Evolutionary conservation across 139 green algal species (phyloP).

Genomic region (Bryopsis sp.): DNA sequence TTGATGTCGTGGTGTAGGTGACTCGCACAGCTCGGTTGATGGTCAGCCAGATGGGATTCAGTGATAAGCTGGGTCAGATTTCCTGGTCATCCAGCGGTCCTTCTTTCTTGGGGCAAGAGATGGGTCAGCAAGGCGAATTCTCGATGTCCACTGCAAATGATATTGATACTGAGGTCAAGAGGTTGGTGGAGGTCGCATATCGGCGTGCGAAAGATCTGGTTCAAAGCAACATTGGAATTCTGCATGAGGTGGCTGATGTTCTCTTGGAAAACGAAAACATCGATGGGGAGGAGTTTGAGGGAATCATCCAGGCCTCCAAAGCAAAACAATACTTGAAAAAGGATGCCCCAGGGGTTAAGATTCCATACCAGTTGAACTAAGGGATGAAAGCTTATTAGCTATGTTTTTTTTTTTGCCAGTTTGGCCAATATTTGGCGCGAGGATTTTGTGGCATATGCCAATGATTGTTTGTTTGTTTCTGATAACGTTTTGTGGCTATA

Average conservation of each 20-base stretch:
- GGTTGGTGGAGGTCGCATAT: constrained; percentile 91
- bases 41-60: constrained; percentile 90
- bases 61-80: constrained; percentile 89
- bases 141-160: constrained; percentile 71
- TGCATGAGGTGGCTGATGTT: constrained; percentile 83
- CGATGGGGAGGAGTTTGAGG: constrained; percentile 90
- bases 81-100: constrained; percentile 48
- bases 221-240: constrained; percentile 78
- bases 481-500: too few relatives aligned
- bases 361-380: constrained; percentile 89
- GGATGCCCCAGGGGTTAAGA: constrained; percentile 58
- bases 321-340: constrained; percentile 85
- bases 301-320: constrained; percentile 75
- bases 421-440: too few relatives aligned
- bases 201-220: constrained; percentile 92
- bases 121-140: constrained; percentile 79
- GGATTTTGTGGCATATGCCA: too few relatives aligned
- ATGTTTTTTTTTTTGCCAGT: too few relatives aligned
- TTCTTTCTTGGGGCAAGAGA: constrained; percentile 78
- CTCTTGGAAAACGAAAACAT: constrained; percentile 98
- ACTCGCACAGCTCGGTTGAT: constrained; percentile 62
- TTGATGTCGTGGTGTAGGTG: too few relatives aligned
- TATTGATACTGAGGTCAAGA: constrained; percentile 86
- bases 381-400: too few relatives aligned
- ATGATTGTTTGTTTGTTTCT: too few relatives aligned